phyloP scores from a whole-genome alignment of 495 filamentous ascomycete genomes.

The Neurospora pannonica region DNA sequence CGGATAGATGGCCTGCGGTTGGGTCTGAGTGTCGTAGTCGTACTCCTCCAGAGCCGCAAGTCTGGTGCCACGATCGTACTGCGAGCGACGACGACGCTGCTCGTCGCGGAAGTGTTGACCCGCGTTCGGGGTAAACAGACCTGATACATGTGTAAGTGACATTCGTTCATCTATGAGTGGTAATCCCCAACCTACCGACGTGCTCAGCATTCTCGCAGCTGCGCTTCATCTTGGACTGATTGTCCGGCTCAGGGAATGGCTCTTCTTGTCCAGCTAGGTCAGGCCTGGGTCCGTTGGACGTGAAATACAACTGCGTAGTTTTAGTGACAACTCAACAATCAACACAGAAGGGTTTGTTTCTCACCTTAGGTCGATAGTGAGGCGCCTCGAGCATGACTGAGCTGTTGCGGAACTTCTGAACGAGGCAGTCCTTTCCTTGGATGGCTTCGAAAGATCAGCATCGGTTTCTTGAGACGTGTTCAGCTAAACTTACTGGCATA shows the following conservation, averaged over 20 bases:
- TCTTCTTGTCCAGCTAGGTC: slow-evolving; percentile 50
- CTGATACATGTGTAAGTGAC: slow-evolving; percentile 25
- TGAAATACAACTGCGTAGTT: slow-evolving; percentile 40
- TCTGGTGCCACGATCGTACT: slow-evolving; percentile 64
- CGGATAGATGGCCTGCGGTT: slow-evolving; percentile 22
- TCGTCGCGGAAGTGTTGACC: slow-evolving; percentile 66
- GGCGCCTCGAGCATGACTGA: slow-evolving; percentile 82
- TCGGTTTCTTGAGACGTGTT: not conserved
- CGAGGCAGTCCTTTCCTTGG: slow-evolving; percentile 80
- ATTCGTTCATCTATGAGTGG: not conserved
- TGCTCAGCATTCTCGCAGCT: slow-evolving; percentile 80
- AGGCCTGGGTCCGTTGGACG: slow-evolving; percentile 30
- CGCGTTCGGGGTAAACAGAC: slow-evolving; percentile 62
- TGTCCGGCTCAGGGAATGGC: slow-evolving; percentile 67
- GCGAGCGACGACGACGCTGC: slow-evolving; percentile 66
- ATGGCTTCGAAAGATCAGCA: slow-evolving; percentile 48
- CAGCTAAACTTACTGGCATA: slow-evolving; percentile 68
- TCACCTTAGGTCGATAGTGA: slow-evolving; percentile 76
- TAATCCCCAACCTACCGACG: slow-evolving; percentile 49
- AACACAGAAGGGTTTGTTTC: not conserved
- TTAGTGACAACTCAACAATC: slow-evolving; percentile 3
- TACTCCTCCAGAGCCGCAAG: slow-evolving; percentile 53
- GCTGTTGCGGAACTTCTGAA: slow-evolving; percentile 93
- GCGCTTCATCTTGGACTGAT: slow-evolving; percentile 74
- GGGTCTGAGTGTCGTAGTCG: slow-evolving; percentile 31